Evolutionary conservation across 2,329 filamentous ascomycete species (phyloP), one percentile per base, ranked within the genome.

Genomic region (Tolypocladium endophyticum): DNA sequence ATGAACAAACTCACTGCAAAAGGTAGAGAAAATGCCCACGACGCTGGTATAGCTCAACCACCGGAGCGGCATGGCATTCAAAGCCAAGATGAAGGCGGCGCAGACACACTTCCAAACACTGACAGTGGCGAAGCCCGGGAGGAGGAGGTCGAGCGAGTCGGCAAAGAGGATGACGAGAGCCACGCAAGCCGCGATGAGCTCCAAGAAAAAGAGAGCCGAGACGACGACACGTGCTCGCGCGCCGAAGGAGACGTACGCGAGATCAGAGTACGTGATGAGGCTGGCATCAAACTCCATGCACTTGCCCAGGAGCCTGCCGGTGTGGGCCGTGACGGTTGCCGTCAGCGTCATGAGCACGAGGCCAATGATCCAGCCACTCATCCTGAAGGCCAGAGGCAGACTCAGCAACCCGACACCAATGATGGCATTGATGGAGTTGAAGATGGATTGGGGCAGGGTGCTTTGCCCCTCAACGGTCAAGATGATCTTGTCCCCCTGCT

Each of bases 341-440:
- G 89, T 88, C 56, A 90, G 84, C 16, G 85, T 74, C 59, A 97
- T 79, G 64, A 94, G 88, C 50, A 81, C 63, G 68, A 96, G 80
- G 58, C 94, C 94, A 62, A 91, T 84, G 47, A 96, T 74, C 92
- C 92, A 96, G 56, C 92, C 93, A 16, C 90, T 87, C 72, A 96
- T 92, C 68, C 87, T 90, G 68, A 97, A 79, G 7, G 90, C 93
- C 69, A 97, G 81, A 7, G 93, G 94, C 58, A 99, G 78, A 72
- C 90, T 95, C 57, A 99, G 80, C 36, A 99, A 77, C 0, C 93
- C 93, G 36, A 99, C 87, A 20, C 92, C 92, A 62, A 97, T 93
- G 61, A 97, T 77, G 57, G 95, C 90, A 64, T 96, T 96, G 71
- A 93, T 93, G 3, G 91, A 95, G 74, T 99, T 99, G 79, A 97